Evolutionary conservation across 352 stramenopile genomes (phyloP).

Genomic region (Globisporangium yorkense): DNA sequence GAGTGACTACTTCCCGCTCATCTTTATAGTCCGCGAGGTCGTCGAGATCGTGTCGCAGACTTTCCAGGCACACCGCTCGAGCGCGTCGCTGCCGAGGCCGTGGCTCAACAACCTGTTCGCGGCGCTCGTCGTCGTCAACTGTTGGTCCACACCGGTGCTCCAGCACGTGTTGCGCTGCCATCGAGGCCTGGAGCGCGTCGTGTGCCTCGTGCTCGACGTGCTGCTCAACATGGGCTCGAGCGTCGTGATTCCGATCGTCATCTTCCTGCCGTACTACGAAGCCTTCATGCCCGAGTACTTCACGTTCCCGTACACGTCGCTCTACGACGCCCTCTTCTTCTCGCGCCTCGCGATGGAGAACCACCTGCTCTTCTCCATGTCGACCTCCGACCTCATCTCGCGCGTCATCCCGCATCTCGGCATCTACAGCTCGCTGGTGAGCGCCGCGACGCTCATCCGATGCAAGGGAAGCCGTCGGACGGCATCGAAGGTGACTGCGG

Average conservation of each 20-base stretch:
- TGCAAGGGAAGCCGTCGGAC: background rate
- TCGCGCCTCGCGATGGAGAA: conserved; percentile 19
- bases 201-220: conserved; percentile 12
- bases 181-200: conserved; percentile 8
- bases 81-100: conserved; percentile 1
- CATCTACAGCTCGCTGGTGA: conserved; percentile 16
- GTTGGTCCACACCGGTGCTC: conserved; percentile 10
- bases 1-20: conserved; percentile 1
- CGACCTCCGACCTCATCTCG: conserved; percentile 10
- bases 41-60: conserved; percentile 14
- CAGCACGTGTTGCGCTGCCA: conserved; percentile 5
- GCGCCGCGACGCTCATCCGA: conserved; percentile 1
- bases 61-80: conserved; percentile 12
- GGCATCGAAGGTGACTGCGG: background rate
- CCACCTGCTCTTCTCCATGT: conserved; percentile 16
- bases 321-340: conserved; percentile 24
- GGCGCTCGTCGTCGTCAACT: conserved; percentile 4
- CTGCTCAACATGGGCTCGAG: conserved; percentile 13
- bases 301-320: conserved; percentile 11
- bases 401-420: conserved; percentile 21
- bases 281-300: conserved; percentile 11
- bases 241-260: conserved; percentile 14
- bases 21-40: conserved; percentile 10
- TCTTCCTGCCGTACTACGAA: conserved; percentile 20
- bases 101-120: conserved; percentile 8